These are phyloP conservation scores for Fusarium sp. DNA, from an alignment of 2,329 filamentous ascomycete species.

Conservation along the genomic window DNA sequence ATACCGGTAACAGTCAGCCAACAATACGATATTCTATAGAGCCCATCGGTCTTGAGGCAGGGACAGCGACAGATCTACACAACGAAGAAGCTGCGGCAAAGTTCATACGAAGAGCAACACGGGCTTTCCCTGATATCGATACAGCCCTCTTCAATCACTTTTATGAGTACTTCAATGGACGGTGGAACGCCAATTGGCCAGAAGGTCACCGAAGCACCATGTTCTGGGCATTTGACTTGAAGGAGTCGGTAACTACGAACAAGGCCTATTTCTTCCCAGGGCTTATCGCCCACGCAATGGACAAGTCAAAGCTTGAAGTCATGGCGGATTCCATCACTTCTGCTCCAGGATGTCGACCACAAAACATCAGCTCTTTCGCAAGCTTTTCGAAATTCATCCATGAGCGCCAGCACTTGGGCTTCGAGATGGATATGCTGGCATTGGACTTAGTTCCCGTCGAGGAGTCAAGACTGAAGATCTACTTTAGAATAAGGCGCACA, in stretches of 20 bases:
- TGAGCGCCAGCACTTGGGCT: neutral
- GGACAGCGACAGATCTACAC: constrained; percentile 37
- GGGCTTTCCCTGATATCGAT: neutral
- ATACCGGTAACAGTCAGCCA: constrained; percentile 27
- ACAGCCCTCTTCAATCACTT: neutral
- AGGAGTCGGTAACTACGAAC: neutral
- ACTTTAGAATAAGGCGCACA: constrained; percentile 45
- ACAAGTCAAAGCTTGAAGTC: neutral
- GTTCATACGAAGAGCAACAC: fast-evolving
- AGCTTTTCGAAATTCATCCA: neutral
- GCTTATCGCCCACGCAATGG: neutral
- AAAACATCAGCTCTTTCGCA: neutral
- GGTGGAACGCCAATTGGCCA: neutral
- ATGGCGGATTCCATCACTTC: constrained; percentile 32
- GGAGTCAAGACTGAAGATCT: constrained; percentile 49
- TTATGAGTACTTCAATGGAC: neutral
- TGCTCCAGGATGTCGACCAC: neutral
- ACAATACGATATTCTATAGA: constrained; percentile 47
- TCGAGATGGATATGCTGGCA: constrained; percentile 44
- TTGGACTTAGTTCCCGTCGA: constrained; percentile 44
- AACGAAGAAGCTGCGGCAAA: constrained; percentile 24
- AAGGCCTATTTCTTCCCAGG: neutral
- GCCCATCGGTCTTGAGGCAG: constrained; percentile 43
- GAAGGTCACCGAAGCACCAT: neutral
- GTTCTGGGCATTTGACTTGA: neutral